These are phyloP conservation scores for Jasminum sambac DNA, from an alignment of 257 asterid species.

Conservation along the genomic window DNA sequence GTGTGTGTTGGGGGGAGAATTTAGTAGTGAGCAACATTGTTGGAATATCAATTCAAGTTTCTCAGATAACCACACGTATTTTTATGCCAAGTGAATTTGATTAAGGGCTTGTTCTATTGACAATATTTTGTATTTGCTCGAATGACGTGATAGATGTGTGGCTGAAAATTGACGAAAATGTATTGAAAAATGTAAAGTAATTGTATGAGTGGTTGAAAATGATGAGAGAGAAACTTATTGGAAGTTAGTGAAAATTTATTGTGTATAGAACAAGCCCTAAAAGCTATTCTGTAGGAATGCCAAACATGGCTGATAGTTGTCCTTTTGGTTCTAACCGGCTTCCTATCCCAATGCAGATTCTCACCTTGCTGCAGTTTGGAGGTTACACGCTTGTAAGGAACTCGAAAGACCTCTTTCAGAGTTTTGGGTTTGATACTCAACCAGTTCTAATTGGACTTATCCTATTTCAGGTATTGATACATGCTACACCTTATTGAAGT, in stretches of 20 bases:
- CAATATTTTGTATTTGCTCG: no score
- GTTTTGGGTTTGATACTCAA: conserved; percentile 98
- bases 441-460: conserved; percentile 97
- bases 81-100: no score
- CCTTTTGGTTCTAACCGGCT: background rate
- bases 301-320: background rate
- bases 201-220: no score
- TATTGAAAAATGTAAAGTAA: no score
- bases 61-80: background rate
- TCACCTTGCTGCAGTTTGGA: conserved; percentile 89
- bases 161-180: no score
- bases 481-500: conserved; percentile 1
- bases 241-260: no score
- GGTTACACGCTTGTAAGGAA: conserved; percentile 95
- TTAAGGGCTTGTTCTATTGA: no score
- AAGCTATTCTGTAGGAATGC: background rate
- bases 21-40: background rate
- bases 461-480: conserved; percentile 74
- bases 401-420: conserved; percentile 86
- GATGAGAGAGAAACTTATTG: no score
- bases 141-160: no score
- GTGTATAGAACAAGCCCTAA: no score
- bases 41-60: background rate
- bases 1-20: background rate
- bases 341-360: conserved; percentile 54